A percentile compares a stretch with the other conserved stretches of the same genome.
Evolutionary conservation across 805 yeast genomes (phyloP).

Genomic region (Alloascoidea hylecoeti): DNA sequence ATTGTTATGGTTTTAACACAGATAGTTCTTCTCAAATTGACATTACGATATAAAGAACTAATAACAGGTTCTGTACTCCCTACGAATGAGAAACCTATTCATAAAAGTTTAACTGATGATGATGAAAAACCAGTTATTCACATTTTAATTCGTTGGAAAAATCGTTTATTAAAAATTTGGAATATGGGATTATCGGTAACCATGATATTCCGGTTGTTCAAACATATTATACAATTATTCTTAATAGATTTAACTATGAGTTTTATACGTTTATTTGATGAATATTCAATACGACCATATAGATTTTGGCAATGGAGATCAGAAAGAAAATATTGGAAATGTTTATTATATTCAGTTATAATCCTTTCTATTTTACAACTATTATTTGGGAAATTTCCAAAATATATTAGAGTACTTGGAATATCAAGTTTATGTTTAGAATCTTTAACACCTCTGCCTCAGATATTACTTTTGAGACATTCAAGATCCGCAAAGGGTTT

Average conservation of each 20-base stretch:
- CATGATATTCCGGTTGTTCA: too few relatives aligned
- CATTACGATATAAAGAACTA: not conserved
- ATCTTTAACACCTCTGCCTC: not conserved
- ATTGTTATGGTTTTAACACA: not conserved
- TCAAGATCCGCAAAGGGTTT: not conserved
- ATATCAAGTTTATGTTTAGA: not conserved
- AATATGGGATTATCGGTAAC: not conserved
- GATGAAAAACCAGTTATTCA: not conserved
- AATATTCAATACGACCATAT: not conserved
- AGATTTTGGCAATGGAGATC: not conserved
- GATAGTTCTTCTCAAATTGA: not conserved
- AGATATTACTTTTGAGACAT: not conserved
- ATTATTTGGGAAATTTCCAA: not conserved
- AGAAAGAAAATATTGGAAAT: not conserved
- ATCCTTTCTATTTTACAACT: not conserved
- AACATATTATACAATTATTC: not conserved
- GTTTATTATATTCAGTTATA: not conserved
- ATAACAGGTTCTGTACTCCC: too few relatives aligned
- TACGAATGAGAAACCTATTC: not conserved
- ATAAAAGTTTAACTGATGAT: not conserved
- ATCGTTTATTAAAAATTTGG: not conserved
- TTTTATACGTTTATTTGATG: not conserved
- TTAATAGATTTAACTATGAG: not conserved
- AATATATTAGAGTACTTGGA: not conserved
- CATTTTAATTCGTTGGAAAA: not conserved